Conservation (phyloP, 441 rosid species). For the Manihot esculenta region DNA sequence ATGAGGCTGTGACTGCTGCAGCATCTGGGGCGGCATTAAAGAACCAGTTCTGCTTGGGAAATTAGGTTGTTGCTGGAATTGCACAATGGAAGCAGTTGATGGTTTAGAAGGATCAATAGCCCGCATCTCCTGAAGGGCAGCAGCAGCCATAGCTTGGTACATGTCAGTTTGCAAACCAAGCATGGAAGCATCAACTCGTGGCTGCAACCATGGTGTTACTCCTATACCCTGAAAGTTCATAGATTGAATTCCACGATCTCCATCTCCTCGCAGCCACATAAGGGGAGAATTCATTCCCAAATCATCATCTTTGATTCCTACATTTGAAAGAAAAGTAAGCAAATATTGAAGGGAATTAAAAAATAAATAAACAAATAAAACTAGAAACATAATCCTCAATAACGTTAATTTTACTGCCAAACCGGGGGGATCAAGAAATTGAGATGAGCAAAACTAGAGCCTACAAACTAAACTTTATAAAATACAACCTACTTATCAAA, state of each 20-base stretch:
- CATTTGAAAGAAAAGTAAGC: slow-evolving; percentile 7
- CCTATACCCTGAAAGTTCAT: slow-evolving; percentile 83
- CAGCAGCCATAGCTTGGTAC: slow-evolving; percentile 95
- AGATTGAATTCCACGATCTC: slow-evolving; percentile 69
- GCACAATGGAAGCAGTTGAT: slow-evolving; percentile 50
- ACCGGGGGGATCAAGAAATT: background rate
- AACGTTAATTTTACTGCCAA: slow-evolving; percentile 2
- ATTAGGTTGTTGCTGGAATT: slow-evolving; percentile 73
- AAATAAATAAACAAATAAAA: background rate
- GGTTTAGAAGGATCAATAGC: slow-evolving; percentile 61
- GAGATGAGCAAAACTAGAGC: background rate
- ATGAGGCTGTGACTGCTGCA: slow-evolving; percentile 68
- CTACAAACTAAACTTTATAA: background rate
- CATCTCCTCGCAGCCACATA: slow-evolving; percentile 80
- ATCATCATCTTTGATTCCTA: slow-evolving; percentile 81
- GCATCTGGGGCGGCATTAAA: slow-evolving; percentile 59
- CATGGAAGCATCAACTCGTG: slow-evolving; percentile 76
- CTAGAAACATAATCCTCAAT: background rate
- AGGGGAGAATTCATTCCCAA: slow-evolving; percentile 70
- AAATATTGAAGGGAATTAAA: too few relatives aligned
- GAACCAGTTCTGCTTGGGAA: slow-evolving; percentile 52
- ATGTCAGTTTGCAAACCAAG: slow-evolving; percentile 83
- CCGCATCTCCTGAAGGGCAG: slow-evolving; percentile 94
- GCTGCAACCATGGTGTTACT: slow-evolving; percentile 89
- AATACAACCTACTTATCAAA: background rate